phyloP scores from a whole-genome alignment of 2,329 filamentous ascomycete species.

The Sporothrix brunneoviolacea region DNA sequence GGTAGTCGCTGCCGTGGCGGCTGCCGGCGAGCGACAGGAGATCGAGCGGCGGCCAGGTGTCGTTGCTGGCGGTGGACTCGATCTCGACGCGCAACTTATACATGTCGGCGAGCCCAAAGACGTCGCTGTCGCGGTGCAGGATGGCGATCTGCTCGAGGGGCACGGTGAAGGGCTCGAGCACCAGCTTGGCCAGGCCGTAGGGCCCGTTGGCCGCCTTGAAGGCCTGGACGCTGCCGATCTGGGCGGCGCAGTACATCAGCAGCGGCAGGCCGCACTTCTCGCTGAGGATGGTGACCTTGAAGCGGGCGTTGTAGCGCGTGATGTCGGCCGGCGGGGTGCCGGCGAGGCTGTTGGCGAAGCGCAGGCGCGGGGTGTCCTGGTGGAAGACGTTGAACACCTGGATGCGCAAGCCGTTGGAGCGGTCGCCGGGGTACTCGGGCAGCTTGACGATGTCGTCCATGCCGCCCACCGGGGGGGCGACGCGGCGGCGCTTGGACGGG shows the following conservation, averaged over 20 bases:
- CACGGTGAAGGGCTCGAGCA: conserved; percentile 45
- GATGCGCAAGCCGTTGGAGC: conserved; percentile 37
- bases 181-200: conserved; percentile 41
- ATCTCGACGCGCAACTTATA: conserved; percentile 48
- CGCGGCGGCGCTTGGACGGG: conserved; percentile 44
- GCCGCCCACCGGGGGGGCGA: conserved; percentile 23
- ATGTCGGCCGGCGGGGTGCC: conserved; percentile 30
- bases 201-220: conserved; percentile 42
- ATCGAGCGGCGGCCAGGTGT: conserved; percentile 47
- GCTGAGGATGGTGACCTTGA: conserved; percentile 36
- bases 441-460: conserved; percentile 17
- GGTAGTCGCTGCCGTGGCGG: conserved; percentile 7
- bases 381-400: conserved; percentile 48
- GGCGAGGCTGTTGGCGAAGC: conserved; percentile 28
- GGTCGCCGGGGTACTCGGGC: conserved; percentile 18
- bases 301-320: conserved; percentile 32
- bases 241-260: conserved; percentile 47
- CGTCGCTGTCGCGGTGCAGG: conserved; percentile 39
- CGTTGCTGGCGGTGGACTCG: conserved; percentile 41
- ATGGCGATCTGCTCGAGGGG: conserved; percentile 46
- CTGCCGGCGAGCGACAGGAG: conserved; percentile 25
- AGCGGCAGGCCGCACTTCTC: conserved; percentile 31
- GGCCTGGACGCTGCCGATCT: conserved; percentile 46
- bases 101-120: conserved; percentile 41
- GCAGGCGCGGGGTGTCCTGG: conserved; percentile 38